Percentiles rank a stretch among this genome's conserved stretches.
These are phyloP conservation scores for Sugiyamaella castrensis DNA, from an alignment of 1,139 yeast genomes.

Conservation along the genomic window DNA sequence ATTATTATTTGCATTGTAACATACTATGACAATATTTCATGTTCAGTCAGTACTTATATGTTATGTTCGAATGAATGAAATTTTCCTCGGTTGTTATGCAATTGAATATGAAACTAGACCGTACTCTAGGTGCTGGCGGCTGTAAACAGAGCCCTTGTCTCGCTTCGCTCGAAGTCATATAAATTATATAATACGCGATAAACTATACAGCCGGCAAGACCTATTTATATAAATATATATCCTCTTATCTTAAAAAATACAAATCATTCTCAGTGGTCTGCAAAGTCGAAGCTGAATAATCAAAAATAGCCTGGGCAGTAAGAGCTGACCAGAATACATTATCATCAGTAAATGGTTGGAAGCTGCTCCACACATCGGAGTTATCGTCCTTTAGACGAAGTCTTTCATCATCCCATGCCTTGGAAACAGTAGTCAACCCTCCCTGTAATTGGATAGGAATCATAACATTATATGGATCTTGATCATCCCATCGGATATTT, in stretches of 20 bases:
- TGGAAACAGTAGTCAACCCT: conserved; percentile 4
- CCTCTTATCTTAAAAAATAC: too few relatives aligned
- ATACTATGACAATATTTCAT: neutral
- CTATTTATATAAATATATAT: too few relatives aligned
- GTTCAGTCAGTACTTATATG: too few relatives aligned
- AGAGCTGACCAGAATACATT: conserved; percentile 7
- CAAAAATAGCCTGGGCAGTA: neutral
- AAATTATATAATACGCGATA: too few relatives aligned
- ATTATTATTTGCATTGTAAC: neutral
- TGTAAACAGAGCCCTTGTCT: too few relatives aligned
- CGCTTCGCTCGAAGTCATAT: too few relatives aligned
- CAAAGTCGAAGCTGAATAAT: neutral
- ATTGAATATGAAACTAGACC: too few relatives aligned
- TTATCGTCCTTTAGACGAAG: neutral
- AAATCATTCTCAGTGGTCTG: too few relatives aligned
- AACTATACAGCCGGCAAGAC: too few relatives aligned
- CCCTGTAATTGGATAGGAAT: conserved; percentile 10
- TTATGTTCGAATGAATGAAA: too few relatives aligned
- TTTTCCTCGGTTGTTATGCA: too few relatives aligned
- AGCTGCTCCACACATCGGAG: conserved; percentile 8
- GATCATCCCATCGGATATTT: conserved; percentile 2
- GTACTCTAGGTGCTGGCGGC: too few relatives aligned
- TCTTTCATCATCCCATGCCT: conserved; percentile 10
- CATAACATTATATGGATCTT: conserved; percentile 2
- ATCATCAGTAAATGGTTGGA: conserved; percentile 9